A percentile compares a stretch with the other conserved stretches of the same genome.
Evolutionary conservation across 1,139 yeast genomes (phyloP).

Genomic region (Nakaseomyces uthaithaninus): DNA sequence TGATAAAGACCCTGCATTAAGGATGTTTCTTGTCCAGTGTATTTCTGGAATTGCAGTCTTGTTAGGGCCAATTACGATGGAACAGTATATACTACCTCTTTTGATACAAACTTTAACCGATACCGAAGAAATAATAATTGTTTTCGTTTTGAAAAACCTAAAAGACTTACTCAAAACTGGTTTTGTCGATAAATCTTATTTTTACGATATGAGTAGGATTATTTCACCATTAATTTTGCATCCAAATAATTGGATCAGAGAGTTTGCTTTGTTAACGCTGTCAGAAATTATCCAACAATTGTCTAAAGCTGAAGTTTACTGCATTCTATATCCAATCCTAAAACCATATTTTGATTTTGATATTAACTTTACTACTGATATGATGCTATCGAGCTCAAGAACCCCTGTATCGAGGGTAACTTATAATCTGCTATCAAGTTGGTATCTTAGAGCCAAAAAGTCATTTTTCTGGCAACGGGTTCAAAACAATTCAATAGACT

Average conservation of each 20-base stretch:
- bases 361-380: slow-evolving; percentile 56
- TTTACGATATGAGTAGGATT: slow-evolving; percentile 45
- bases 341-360: slow-evolving; percentile 73
- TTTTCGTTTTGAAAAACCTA: slow-evolving; percentile 65
- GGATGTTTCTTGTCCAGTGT: slow-evolving; percentile 66
- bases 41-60: slow-evolving; percentile 71
- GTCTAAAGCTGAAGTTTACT: slow-evolving; percentile 69
- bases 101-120: slow-evolving; percentile 76
- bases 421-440: slow-evolving; percentile 55
- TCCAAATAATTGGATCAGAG: slow-evolving; percentile 84
- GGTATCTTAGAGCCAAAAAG: slow-evolving; percentile 63
- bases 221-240: slow-evolving; percentile 55
- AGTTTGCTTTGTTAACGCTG: slow-evolving; percentile 54
- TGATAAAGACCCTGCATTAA: slow-evolving; percentile 60
- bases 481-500: slow-evolving; percentile 34
- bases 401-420: slow-evolving; percentile 60
- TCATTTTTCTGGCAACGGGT: slow-evolving; percentile 72
- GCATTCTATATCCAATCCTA: slow-evolving; percentile 76
- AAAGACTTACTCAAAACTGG: slow-evolving; percentile 50
- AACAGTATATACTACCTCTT: slow-evolving; percentile 80
- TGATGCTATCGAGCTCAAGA: slow-evolving; percentile 55
- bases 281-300: slow-evolving; percentile 55
- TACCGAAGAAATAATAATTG: slow-evolving; percentile 73
- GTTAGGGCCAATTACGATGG: slow-evolving; percentile 74
- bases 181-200: slow-evolving; percentile 39